phyloP scores from a whole-genome alignment of 2,329 filamentous ascomycete genomes.

The Fusarium staphyleae region DNA sequence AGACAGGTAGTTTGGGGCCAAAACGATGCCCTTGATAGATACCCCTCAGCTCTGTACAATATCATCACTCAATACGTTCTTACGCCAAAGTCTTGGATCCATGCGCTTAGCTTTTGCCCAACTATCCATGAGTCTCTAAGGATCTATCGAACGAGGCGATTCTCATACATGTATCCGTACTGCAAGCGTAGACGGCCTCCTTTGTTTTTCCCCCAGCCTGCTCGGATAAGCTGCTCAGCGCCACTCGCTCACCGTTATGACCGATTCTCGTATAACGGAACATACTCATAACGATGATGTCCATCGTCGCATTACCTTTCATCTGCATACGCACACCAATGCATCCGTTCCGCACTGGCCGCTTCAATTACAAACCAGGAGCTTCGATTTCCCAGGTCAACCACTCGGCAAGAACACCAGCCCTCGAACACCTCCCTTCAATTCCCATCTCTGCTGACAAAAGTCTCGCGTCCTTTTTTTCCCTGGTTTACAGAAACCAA shows the following conservation, averaged over 20 bases:
- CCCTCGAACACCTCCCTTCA: slow-evolving; percentile 3
- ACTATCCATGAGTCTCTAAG: too few relatives aligned
- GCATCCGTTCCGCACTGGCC: slow-evolving; percentile 8
- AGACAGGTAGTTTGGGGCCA: background rate
- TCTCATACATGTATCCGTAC: background rate
- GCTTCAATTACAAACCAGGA: slow-evolving; percentile 33
- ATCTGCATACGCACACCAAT: slow-evolving; percentile 32
- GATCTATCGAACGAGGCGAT: background rate
- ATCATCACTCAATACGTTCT: slow-evolving; percentile 8
- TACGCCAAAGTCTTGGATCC: too few relatives aligned
- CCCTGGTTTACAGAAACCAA: slow-evolving; percentile 28
- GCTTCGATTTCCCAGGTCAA: slow-evolving; percentile 18
- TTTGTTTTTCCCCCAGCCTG: background rate
- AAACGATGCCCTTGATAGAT: slow-evolving; percentile 29
- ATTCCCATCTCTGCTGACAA: slow-evolving; percentile 8
- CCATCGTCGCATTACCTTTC: slow-evolving; percentile 17
- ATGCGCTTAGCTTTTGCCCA: too few relatives aligned
- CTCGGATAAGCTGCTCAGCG: too few relatives aligned
- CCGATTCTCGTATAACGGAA: background rate
- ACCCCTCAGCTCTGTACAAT: slow-evolving; percentile 39
- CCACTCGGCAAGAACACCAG: slow-evolving; percentile 5
- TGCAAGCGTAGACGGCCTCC: background rate
- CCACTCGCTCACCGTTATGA: background rate
- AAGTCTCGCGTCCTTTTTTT: slow-evolving; percentile 18
- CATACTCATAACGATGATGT: slow-evolving; percentile 17